These are phyloP conservation scores for Emergomyces pasteurianus DNA, from an alignment of 2,329 filamentous ascomycete species.

Conservation along the genomic window DNA sequence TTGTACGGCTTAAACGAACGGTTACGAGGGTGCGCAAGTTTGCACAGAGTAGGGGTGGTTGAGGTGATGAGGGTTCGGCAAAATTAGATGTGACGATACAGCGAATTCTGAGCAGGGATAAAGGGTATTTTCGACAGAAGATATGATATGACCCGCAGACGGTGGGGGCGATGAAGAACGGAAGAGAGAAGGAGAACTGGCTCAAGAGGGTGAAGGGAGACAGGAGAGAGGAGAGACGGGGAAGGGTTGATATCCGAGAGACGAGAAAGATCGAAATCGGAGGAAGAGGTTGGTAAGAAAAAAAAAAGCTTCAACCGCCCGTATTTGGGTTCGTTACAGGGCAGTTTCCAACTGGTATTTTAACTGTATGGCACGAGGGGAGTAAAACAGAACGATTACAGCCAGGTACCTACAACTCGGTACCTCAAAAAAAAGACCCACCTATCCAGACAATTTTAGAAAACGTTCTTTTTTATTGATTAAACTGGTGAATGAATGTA, in stretches of 20 bases:
- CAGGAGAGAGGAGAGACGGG: slow-evolving; percentile 7
- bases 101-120: not conserved
- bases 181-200: not conserved
- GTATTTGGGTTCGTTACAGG: not conserved
- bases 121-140: not conserved
- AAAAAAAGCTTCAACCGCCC: not conserved
- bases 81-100: not conserved
- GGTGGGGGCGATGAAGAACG: not conserved
- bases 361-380: not conserved
- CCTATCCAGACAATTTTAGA: not conserved
- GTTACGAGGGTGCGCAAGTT: not conserved
- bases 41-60: not conserved
- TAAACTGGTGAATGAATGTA: not conserved
- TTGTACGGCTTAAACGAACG: not conserved
- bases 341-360: not conserved
- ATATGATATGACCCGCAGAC: not conserved
- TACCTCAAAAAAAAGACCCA: not conserved
- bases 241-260: slow-evolving; percentile 5
- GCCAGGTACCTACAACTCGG: not conserved
- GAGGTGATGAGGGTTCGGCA: slow-evolving; percentile 1
- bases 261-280: slow-evolving; percentile 5
- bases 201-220: not conserved
- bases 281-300: slow-evolving; percentile 3
- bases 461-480: not conserved
- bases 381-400: not conserved